Conservation (phyloP, 768 basidiomycete genomes). For the Podaxis sp. region DNA sequence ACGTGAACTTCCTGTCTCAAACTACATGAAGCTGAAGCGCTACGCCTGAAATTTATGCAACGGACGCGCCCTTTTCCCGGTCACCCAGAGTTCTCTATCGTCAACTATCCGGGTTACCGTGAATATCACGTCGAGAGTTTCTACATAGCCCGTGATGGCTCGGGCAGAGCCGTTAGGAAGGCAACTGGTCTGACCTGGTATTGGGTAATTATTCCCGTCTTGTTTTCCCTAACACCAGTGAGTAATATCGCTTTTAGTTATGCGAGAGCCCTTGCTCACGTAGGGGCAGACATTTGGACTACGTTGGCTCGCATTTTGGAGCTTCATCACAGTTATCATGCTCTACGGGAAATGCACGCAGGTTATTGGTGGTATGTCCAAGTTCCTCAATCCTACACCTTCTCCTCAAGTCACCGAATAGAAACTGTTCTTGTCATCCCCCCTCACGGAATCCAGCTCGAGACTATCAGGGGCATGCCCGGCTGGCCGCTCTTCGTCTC, state of each 20-base stretch:
- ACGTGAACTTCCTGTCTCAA: background rate
- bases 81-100: constrained; percentile 53
- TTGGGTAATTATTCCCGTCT: constrained; percentile 20
- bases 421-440: constrained; percentile 73
- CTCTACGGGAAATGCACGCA: constrained; percentile 11
- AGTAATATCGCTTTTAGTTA: background rate
- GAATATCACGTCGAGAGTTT: constrained; percentile 65
- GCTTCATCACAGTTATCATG: background rate
- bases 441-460: constrained; percentile 71
- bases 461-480: constrained; percentile 63
- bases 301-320: constrained; percentile 2
- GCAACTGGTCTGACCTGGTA: constrained; percentile 28
- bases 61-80: constrained; percentile 29
- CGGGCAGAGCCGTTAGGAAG: constrained; percentile 35
- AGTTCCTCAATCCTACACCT: background rate
- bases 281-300: background rate
- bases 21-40: background rate
- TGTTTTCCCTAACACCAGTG: constrained; percentile 7
- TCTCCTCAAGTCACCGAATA: constrained; percentile 25
- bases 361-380: constrained; percentile 21
- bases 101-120: constrained; percentile 43
- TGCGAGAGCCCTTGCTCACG: background rate
- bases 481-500: constrained; percentile 32
- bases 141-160: constrained; percentile 27
- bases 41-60: constrained; percentile 18